Percentiles rank a stretch among this genome's conserved stretches.
Conservation (phyloP, 768 basidiomycete genomes). For the Polyporus arcularius region DNA sequence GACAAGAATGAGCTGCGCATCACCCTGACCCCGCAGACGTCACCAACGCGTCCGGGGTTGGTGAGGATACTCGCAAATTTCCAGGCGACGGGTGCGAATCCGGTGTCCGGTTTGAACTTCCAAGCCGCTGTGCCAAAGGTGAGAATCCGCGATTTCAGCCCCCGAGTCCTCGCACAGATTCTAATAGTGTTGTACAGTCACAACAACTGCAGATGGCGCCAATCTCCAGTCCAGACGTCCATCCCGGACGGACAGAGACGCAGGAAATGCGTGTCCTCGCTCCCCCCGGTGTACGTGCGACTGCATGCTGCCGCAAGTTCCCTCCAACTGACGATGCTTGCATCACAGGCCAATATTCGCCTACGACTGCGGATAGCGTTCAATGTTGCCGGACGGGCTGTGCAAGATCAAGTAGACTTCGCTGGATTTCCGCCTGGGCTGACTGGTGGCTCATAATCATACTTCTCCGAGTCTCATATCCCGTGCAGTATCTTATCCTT, state of each 20-base stretch:
- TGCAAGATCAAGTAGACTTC: constrained; percentile 96
- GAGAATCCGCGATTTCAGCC: constrained; percentile 7
- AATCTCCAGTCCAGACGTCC: constrained; percentile 85
- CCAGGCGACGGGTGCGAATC: constrained; percentile 57
- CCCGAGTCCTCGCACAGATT: neutral
- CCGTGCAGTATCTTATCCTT: no score
- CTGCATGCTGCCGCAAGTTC: neutral
- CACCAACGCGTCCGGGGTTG: constrained; percentile 78
- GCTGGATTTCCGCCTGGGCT: constrained; percentile 80
- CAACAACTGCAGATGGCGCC: constrained; percentile 98
- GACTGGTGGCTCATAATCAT: constrained; percentile 45
- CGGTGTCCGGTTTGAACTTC: constrained; percentile 76
- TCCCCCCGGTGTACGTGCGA: constrained; percentile 73
- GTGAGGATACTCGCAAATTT: constrained; percentile 91
- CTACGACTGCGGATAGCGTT: constrained; percentile 86
- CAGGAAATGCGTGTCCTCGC: constrained; percentile 95
- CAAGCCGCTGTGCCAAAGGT: constrained; percentile 98
- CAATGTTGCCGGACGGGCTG: constrained; percentile 60
- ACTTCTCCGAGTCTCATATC: no score
- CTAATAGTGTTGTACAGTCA: constrained; percentile 51
- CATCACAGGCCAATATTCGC: constrained; percentile 71
- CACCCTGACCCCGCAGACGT: constrained; percentile 86
- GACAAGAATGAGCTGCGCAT: constrained; percentile 90
- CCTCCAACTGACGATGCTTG: constrained; percentile 7
- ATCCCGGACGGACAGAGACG: constrained; percentile 80